Conservation (phyloP, 2,329 filamentous ascomycete species). For the Alternaria brassicae region DNA sequence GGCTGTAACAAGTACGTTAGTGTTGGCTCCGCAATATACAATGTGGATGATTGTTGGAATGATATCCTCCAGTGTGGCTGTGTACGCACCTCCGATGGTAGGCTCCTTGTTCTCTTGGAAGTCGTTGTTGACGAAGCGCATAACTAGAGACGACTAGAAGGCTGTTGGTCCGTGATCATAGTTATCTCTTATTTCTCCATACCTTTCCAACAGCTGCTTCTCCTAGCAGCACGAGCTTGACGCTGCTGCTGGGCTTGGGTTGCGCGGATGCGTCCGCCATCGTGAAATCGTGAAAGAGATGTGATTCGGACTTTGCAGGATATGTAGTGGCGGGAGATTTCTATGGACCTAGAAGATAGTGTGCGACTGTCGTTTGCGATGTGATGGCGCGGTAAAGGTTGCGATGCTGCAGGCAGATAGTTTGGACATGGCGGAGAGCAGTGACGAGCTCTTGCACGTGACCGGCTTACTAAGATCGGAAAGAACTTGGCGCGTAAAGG, state of each 20-base stretch:
- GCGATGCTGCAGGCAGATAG: constrained; percentile 24
- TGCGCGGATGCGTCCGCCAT: constrained; percentile 75
- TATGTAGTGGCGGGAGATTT: not conserved
- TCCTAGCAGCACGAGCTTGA: constrained; percentile 97
- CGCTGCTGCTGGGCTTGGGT: constrained; percentile 98
- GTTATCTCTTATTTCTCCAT: constrained; percentile 21
- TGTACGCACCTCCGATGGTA: constrained; percentile 86
- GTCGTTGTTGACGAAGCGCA: constrained; percentile 99
- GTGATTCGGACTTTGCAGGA: constrained; percentile 2
- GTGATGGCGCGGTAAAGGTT: constrained; percentile 11
- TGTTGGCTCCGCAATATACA: not conserved
- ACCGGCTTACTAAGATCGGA: constrained; percentile 17
- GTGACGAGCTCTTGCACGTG: constrained; percentile 28
- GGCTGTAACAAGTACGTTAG: constrained; percentile 61
- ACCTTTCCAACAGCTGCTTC: constrained; percentile 99
- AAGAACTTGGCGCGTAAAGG: not conserved
- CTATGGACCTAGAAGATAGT: not conserved
- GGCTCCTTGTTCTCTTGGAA: constrained; percentile 99
- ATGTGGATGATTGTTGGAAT: not conserved
- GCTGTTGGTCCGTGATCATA: not conserved
- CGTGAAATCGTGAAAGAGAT: constrained; percentile 18
- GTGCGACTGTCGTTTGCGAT: not conserved
- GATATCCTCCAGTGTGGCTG: not conserved
- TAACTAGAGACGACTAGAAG: constrained; percentile 85
- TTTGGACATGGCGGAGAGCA: constrained; percentile 18